Evolutionary conservation across 257 asterid species (phyloP).

Genomic region (Solanum dulcamara): DNA sequence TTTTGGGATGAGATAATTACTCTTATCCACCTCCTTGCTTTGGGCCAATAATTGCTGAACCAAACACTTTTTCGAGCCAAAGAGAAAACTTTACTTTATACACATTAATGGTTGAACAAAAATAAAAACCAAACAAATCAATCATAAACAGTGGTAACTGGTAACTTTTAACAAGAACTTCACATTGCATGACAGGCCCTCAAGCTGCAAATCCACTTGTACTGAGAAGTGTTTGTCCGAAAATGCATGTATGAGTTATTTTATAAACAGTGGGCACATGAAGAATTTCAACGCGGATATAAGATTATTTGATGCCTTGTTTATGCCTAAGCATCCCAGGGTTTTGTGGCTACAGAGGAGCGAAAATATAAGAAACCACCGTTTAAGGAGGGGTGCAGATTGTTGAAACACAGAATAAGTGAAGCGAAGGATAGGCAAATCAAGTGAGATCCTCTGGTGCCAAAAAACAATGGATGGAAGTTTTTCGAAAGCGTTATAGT

Average conservation of each 20-base stretch:
- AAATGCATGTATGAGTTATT: neutral
- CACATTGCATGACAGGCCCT: neutral
- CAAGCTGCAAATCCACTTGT: neutral
- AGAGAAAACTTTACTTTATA: neutral
- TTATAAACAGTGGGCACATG: neutral
- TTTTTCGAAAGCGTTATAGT: neutral
- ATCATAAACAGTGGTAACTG: neutral
- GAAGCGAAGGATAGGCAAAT: neutral
- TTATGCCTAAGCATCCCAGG: neutral
- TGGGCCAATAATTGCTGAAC: neutral
- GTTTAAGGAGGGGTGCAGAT: neutral
- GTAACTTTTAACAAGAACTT: neutral
- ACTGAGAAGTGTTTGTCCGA: neutral
- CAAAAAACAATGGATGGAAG: neutral
- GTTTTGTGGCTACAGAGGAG: neutral
- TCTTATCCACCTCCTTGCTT: neutral
- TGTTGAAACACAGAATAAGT: neutral
- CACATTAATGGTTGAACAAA: neutral
- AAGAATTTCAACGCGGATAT: neutral
- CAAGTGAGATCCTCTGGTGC: neutral
- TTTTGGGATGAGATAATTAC: neutral
- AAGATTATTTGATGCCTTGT: neutral
- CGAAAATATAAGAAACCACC: neutral
- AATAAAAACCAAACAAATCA: neutral
- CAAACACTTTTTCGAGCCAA: neutral